Evolutionary conservation across 1,139 yeast species (phyloP).

Genomic region (Pneumocystis wakefieldiae): DNA sequence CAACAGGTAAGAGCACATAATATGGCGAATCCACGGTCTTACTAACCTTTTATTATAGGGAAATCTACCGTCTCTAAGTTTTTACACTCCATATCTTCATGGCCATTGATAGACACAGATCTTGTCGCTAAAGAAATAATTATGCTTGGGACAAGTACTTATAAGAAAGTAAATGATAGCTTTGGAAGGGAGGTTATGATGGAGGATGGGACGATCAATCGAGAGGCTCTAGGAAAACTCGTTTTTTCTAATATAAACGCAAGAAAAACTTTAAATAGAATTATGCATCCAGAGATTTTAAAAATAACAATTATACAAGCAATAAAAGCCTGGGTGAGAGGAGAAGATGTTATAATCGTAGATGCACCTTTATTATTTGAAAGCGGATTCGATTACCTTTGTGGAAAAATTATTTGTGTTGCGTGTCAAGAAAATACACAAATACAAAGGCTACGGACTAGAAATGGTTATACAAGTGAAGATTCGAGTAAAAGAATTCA

Average conservation of each 20-base stretch:
- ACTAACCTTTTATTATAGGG: background rate
- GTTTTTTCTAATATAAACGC: constrained; percentile 53
- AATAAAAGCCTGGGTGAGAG: constrained; percentile 39
- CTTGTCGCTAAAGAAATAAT: constrained; percentile 73
- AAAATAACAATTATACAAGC: constrained; percentile 48
- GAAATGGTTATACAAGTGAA: constrained; percentile 47
- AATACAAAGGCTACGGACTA: constrained; percentile 39
- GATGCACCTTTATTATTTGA: constrained; percentile 90
- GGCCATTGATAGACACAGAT: constrained; percentile 78
- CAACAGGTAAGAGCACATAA: background rate
- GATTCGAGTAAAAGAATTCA: constrained; percentile 61
- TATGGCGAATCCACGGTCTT: background rate
- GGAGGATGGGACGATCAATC: constrained; percentile 26
- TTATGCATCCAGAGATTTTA: constrained; percentile 84
- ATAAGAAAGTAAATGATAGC: constrained; percentile 43
- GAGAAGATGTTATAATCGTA: constrained; percentile 37
- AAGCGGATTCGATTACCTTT: constrained; percentile 49
- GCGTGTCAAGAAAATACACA: constrained; percentile 46
- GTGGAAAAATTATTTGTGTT: constrained; percentile 62
- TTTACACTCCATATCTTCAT: constrained; percentile 34
- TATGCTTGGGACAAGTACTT: constrained; percentile 62
- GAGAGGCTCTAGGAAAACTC: constrained; percentile 60
- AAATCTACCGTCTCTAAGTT: constrained; percentile 73
- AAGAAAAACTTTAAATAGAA: constrained; percentile 41
- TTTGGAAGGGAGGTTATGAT: constrained; percentile 50